Conservation (phyloP, 129 eudicot species). For the Pittosporum tobira region DNA sequence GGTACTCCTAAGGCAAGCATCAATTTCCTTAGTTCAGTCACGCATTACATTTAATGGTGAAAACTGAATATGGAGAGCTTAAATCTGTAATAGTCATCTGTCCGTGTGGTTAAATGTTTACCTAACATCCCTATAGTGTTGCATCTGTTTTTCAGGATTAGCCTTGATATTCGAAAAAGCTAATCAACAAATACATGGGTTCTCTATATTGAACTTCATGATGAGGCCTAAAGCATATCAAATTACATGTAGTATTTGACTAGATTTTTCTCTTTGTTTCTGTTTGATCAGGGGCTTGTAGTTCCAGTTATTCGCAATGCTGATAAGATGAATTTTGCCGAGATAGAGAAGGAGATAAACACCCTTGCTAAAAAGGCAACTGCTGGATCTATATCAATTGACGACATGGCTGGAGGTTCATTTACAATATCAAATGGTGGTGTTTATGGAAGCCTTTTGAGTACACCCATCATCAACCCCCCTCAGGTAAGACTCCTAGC, state of each 20-base stretch:
- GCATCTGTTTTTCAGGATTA: no score
- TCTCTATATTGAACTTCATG: no score
- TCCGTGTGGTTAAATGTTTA: no score
- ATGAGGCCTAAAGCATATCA: no score
- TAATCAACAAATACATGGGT: no score
- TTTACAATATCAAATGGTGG: slow-evolving; percentile 69
- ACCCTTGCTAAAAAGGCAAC: slow-evolving; percentile 54
- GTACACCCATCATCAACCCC: slow-evolving; percentile 66
- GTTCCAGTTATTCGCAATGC: slow-evolving; percentile 81
- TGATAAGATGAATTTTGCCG: slow-evolving; percentile 73
- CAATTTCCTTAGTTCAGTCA: no score
- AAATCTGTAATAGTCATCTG: no score
- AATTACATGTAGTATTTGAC: neutral
- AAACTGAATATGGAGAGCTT: no score
- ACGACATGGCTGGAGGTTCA: slow-evolving; percentile 73
- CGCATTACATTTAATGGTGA: no score
- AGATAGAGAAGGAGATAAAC: slow-evolving; percentile 63
- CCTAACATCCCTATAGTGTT: no score
- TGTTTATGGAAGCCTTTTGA: slow-evolving; percentile 57
- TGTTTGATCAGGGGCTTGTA: slow-evolving; percentile 68
- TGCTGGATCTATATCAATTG: slow-evolving; percentile 56
- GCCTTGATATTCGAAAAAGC: no score
- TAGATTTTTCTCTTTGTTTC: neutral
- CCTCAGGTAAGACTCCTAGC: slow-evolving; percentile 61
- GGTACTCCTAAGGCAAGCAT: slow-evolving; percentile 68